Evolutionary conservation across 2,329 filamentous ascomycete species (phyloP).

Genomic region (Phoma sp.): DNA sequence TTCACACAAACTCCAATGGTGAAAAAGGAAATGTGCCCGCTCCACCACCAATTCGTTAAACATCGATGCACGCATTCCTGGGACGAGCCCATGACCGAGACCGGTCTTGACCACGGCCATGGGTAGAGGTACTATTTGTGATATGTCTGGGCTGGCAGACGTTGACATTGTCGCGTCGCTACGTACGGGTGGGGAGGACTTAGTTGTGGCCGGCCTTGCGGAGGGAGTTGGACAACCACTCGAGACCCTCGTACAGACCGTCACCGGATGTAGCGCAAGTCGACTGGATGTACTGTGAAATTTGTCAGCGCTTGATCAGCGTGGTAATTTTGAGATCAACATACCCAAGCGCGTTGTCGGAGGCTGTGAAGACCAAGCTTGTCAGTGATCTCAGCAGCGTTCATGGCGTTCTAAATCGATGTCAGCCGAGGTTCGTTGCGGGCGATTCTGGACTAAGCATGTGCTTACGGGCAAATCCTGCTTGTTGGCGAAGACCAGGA

Average conservation of each 20-base stretch:
- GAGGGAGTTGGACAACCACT: constrained; percentile 63
- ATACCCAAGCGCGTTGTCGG: constrained; percentile 98
- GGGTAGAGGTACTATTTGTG: constrained; percentile 33
- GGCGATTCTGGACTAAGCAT: neutral
- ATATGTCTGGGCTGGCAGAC: constrained; percentile 38
- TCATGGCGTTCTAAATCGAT: constrained; percentile 87
- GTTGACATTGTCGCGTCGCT: constrained; percentile 39
- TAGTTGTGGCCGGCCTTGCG: constrained; percentile 62
- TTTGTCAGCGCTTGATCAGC: constrained; percentile 27
- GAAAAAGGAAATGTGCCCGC: constrained; percentile 43
- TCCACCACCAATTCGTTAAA: constrained; percentile 49
- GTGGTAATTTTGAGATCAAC: constrained; percentile 48
- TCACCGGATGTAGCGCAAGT: constrained; percentile 99
- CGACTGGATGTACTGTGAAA: constrained; percentile 88
- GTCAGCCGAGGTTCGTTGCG: constrained; percentile 9
- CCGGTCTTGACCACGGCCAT: constrained; percentile 21
- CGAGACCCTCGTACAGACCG: constrained; percentile 98
- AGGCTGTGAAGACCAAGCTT: constrained; percentile 99
- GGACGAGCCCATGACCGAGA: constrained; percentile 15
- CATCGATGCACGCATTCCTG: constrained; percentile 45
- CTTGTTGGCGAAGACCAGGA: constrained; percentile 98
- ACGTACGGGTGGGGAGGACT: constrained; percentile 26
- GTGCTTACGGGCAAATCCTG: constrained; percentile 84
- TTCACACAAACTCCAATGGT: constrained; percentile 49
- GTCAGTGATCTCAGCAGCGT: constrained; percentile 99